phyloP scores from a whole-genome alignment of 768 basidiomycete species.

The Auriscalpium orientale region DNA sequence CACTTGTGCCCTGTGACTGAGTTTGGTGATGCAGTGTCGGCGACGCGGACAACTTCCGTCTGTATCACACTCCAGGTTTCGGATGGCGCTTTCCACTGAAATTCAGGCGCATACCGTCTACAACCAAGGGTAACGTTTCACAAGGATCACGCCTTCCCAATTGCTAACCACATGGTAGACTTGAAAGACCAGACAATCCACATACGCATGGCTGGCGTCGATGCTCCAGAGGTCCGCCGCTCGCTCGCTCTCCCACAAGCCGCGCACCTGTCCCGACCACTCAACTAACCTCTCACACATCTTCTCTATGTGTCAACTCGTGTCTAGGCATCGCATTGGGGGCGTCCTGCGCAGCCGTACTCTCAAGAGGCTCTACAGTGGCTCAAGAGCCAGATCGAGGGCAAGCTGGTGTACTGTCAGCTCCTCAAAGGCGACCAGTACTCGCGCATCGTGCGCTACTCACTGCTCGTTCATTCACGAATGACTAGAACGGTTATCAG shows the following conservation, averaged over 20 bases:
- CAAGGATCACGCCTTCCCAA: neutral
- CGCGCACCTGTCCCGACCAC: neutral
- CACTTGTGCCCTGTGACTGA: neutral
- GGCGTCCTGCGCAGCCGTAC: constrained; percentile 69
- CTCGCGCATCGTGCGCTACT: constrained; percentile 57
- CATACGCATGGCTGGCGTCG: constrained; percentile 83
- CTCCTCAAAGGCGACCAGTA: constrained; percentile 78
- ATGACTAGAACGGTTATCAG: constrained; percentile 27
- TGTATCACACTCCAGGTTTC: constrained; percentile 79
- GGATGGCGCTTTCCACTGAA: constrained; percentile 73
- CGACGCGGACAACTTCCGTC: constrained; percentile 80
- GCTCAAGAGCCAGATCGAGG: constrained; percentile 50
- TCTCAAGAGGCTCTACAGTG: constrained; percentile 68
- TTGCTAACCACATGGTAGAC: constrained; percentile 31
- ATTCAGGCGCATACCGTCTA: constrained; percentile 54
- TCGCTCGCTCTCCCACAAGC: no score
- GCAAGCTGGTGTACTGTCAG: constrained; percentile 62
- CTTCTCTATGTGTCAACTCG: neutral
- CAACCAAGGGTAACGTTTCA: constrained; percentile 42
- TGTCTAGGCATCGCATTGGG: constrained; percentile 71
- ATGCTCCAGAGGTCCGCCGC: constrained; percentile 77
- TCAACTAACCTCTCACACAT: neutral
- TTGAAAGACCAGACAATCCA: constrained; percentile 78
- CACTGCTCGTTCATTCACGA: neutral
- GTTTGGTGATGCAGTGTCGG: constrained; percentile 48